phyloP scores from a whole-genome alignment of 2,329 filamentous ascomycete genomes.

The Apiospora marii region DNA sequence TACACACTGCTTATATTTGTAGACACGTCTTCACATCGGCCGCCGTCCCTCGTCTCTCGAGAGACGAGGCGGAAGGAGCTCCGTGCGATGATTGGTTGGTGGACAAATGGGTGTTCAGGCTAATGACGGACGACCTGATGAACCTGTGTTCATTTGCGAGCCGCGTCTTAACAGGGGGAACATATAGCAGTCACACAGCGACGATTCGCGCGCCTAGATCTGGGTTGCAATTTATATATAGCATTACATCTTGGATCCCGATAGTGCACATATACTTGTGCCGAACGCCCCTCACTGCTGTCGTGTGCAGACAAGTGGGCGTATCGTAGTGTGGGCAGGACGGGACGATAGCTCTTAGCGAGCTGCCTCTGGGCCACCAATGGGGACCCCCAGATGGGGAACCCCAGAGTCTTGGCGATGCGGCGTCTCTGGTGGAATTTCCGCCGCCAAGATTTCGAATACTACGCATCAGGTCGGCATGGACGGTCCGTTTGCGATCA shows the following conservation, averaged over 20 bases:
- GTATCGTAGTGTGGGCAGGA: background rate
- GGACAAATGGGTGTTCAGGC: background rate
- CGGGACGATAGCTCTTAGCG: background rate
- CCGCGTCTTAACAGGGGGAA: background rate
- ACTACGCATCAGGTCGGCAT: background rate
- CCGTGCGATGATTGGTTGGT: conserved; percentile 3
- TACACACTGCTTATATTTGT: background rate
- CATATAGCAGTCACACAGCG: background rate
- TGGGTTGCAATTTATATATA: background rate
- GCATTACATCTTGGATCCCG: background rate
- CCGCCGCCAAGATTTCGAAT: background rate
- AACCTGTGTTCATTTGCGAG: background rate
- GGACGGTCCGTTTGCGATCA: background rate
- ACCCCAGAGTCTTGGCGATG: background rate
- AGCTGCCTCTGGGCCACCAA: background rate
- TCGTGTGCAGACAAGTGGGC: too few species aligned
- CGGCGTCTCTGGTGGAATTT: conserved; percentile 8
- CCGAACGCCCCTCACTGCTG: background rate
- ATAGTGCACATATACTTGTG: background rate
- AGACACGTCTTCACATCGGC: background rate
- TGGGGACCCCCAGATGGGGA: background rate
- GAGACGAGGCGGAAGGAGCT: background rate
- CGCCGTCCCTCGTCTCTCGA: background rate
- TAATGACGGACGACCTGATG: background rate
- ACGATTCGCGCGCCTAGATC: background rate